phyloP scores from a whole-genome alignment of 768 basidiomycete genomes.

The Mycena pura region DNA sequence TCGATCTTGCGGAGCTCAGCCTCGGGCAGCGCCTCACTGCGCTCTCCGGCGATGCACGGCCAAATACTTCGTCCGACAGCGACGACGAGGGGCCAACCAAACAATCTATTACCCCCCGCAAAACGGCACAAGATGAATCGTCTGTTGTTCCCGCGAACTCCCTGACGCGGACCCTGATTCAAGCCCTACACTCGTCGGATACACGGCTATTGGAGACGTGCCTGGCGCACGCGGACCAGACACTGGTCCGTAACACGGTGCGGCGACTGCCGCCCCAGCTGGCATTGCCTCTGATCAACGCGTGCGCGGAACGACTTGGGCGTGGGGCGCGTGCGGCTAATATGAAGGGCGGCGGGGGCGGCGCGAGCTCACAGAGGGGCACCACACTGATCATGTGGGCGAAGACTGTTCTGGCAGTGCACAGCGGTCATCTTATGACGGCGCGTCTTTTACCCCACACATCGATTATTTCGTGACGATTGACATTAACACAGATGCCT shows the following conservation, averaged over 20 bases:
- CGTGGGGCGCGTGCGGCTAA: slow-evolving; percentile 72
- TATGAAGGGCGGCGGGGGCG: slow-evolving; percentile 80
- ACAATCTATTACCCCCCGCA: slow-evolving; percentile 33
- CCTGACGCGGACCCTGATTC: slow-evolving; percentile 91
- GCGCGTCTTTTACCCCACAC: slow-evolving; percentile 52
- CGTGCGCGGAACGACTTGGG: slow-evolving; percentile 89
- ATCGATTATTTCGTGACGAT: slow-evolving; percentile 7
- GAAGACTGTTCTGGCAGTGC: slow-evolving; percentile 81
- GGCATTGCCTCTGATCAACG: slow-evolving; percentile 83
- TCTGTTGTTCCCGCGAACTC: slow-evolving; percentile 79
- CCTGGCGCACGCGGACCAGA: slow-evolving; percentile 80
- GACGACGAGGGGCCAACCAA: slow-evolving; percentile 43
- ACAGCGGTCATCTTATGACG: slow-evolving; percentile 93
- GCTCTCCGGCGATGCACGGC: slow-evolving; percentile 59
- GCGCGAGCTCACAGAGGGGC: slow-evolving; percentile 80
- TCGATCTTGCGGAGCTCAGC: slow-evolving; percentile 88
- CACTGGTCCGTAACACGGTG: slow-evolving; percentile 86
- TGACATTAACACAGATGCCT: slow-evolving; percentile 70
- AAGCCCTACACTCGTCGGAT: slow-evolving; percentile 96
- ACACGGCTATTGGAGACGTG: slow-evolving; percentile 86
- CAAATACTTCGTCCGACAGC: slow-evolving; percentile 52
- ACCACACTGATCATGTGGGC: slow-evolving; percentile 77
- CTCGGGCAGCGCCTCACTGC: slow-evolving; percentile 90
- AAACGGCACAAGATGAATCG: slow-evolving; percentile 40
- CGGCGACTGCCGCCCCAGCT: slow-evolving; percentile 85